Percentiles rank a stretch among this genome's conserved stretches.
phyloP scores from a whole-genome alignment of 108 stramenopile genomes.

The Cylindrotheca closterium region DNA sequence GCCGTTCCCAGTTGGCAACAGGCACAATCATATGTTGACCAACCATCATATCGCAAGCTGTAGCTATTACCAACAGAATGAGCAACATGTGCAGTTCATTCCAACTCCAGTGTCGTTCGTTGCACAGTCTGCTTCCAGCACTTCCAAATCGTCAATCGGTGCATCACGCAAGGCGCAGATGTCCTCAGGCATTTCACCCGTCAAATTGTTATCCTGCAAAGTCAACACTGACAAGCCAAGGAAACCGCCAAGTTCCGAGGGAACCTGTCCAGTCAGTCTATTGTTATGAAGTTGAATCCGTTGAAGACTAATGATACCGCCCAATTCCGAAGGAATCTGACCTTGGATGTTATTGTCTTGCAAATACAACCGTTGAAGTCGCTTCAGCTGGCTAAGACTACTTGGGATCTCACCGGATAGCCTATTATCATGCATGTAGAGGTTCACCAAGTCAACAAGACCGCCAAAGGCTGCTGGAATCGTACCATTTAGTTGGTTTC shows the following conservation, averaged over 20 bases:
- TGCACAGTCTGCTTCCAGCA: neutral
- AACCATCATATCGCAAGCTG: too few relatives aligned
- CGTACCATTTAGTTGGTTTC: constrained; percentile 6
- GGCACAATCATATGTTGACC: too few relatives aligned
- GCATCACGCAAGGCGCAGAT: neutral
- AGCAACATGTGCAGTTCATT: neutral
- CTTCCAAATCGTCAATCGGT: neutral
- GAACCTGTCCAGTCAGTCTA: neutral
- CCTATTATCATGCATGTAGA: neutral
- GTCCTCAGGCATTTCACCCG: neutral
- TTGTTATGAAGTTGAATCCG: neutral
- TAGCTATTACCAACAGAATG: neutral
- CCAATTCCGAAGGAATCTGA: neutral
- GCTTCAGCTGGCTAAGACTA: neutral
- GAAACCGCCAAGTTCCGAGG: constrained; percentile 1
- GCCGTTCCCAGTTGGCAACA: too few relatives aligned
- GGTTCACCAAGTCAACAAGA: constrained; percentile 1
- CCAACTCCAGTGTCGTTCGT: too few relatives aligned
- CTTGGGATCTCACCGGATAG: neutral
- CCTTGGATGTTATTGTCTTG: constrained; percentile 9
- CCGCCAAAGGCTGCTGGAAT: neutral
- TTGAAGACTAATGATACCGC: neutral
- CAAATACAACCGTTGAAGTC: constrained; percentile 4
- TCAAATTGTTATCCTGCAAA: neutral
- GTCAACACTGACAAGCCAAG: neutral